Evolutionary conservation across 495 filamentous ascomycete genomes (phyloP), one percentile per base, ranked within the genome.

Genomic region (Penicillium flavigenum): DNA sequence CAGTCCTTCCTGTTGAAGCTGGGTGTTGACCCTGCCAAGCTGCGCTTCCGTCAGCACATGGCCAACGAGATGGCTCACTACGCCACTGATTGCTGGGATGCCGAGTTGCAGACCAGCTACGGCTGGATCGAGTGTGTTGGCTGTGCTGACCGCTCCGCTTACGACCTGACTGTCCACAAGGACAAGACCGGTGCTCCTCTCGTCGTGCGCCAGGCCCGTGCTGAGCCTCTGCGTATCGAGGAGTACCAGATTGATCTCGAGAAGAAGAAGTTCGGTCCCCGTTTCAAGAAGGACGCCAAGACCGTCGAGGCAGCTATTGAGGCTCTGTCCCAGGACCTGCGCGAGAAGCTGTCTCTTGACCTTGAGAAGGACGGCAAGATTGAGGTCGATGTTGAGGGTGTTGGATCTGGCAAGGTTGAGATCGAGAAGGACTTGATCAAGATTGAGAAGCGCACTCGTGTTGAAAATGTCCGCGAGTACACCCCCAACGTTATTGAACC

Each of bases 41-140:
- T 93, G 36, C 87, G 89, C 26, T 93, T 93, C 80, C 81, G 89
- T 47, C 88, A 93, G 70, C 89, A 93, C 72, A 91, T 93, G 87
- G 80, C 81, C 51, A 87, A 87, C 71, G 86, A 84, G 78, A 92
- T 86, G 89, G 89, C 89, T 24, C 89, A 93, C 72, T 93, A 93
- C 69, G 89, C 89, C 47, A 78, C 82, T 47, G 89, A 92, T 72
- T 92, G 89, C 78, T 91, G 88, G 88, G 89, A 93, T 72, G 88
- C 88, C 20, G 89, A 93, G 69, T 78, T 93, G 51, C 75, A 83
- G 48, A 91, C 87, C 34, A 89, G 85, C 63, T 85, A 88, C 66
- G 89, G 89, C 70, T 93, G 89, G 89, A 87, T 92, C 49, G 89
- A 93, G 76, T 92, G 89, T 67, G 88, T 92, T 51, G 89, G 89